Evolutionary conservation across 202 grass and related monocot genomes (phyloP).

Genomic region (Brachypodium distachyon): DNA sequence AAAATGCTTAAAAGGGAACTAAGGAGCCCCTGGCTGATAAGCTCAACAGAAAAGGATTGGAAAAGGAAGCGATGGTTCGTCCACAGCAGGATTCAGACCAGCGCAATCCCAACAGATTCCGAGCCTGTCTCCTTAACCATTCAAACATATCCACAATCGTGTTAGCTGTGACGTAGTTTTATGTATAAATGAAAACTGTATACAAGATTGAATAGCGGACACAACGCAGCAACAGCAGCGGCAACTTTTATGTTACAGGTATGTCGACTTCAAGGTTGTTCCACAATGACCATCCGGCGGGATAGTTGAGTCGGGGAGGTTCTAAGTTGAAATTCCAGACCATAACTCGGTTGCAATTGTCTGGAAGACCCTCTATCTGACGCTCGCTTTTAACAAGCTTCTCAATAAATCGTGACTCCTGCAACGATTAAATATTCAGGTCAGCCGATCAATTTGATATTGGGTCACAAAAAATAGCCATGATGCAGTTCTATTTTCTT

Average conservation of each 20-base stretch:
- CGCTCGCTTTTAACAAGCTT: conserved; percentile 73
- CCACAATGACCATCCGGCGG: conserved; percentile 49
- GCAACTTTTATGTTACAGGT: conserved; percentile 39
- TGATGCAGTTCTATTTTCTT: background rate
- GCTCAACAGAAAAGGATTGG: background rate
- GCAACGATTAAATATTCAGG: conserved; percentile 28
- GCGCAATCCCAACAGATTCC: conserved; percentile 98
- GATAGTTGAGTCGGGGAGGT: conserved; percentile 47
- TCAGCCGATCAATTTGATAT: background rate
- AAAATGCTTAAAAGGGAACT: no score
- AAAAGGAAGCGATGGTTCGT: background rate
- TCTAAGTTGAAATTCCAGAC: conserved; percentile 64
- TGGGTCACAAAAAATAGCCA: background rate
- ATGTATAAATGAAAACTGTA: no score
- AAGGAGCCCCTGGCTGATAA: no score
- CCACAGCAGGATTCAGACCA: conserved; percentile 99
- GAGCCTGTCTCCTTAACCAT: conserved; percentile 99
- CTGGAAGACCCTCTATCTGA: conserved; percentile 78
- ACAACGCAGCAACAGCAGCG: background rate
- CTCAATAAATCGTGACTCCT: conserved; percentile 79
- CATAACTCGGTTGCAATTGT: conserved; percentile 73
- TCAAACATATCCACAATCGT: conserved; percentile 74
- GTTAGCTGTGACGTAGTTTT: no score
- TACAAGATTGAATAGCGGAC: no score
- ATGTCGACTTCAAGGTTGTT: conserved; percentile 42